These are phyloP conservation scores for Diphasiastrum complanatum DNA, from an alignment of 83 land plant genomes.

Conservation along the genomic window DNA sequence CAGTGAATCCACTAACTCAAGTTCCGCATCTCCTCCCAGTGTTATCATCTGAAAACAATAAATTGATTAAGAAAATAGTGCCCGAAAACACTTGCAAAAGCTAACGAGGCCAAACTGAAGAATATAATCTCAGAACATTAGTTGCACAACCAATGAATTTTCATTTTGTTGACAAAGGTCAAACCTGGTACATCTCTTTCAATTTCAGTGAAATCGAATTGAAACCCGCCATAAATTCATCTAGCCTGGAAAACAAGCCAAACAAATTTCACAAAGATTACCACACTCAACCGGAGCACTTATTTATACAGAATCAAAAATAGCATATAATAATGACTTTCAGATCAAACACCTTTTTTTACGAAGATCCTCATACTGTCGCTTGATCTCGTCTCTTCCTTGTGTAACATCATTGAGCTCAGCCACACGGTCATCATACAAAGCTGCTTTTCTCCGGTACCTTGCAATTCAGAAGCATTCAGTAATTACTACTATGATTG, in stretches of 20 bases:
- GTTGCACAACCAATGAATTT: neutral
- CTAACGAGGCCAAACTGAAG: no score
- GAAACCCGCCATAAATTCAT: slow-evolving; percentile 98
- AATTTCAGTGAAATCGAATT: slow-evolving; percentile 85
- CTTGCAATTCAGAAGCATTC: slow-evolving; percentile 25
- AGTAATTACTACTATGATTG: no score
- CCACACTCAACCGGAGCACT: neutral
- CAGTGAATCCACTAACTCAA: slow-evolving; percentile 93
- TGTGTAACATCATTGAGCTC: slow-evolving; percentile 71
- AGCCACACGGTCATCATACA: slow-evolving; percentile 66
- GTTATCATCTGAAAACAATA: slow-evolving; percentile 76
- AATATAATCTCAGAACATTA: no score
- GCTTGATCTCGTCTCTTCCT: slow-evolving; percentile 74
- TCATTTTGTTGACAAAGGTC: neutral
- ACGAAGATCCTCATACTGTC: slow-evolving; percentile 68
- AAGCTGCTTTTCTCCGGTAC: slow-evolving; percentile 63
- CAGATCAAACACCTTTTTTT: slow-evolving; percentile 54
- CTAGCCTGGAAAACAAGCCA: slow-evolving; percentile 45
- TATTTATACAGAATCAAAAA: neutral
- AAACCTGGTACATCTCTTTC: slow-evolving; percentile 99
- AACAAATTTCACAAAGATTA: neutral
- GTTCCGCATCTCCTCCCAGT: slow-evolving; percentile 97
- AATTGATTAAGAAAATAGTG: neutral
- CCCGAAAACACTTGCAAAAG: no score
- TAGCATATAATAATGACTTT: neutral